Evolutionary conservation across 1,284 basidiomycete genomes (phyloP).

Genomic region (Omphalotus olearius): DNA sequence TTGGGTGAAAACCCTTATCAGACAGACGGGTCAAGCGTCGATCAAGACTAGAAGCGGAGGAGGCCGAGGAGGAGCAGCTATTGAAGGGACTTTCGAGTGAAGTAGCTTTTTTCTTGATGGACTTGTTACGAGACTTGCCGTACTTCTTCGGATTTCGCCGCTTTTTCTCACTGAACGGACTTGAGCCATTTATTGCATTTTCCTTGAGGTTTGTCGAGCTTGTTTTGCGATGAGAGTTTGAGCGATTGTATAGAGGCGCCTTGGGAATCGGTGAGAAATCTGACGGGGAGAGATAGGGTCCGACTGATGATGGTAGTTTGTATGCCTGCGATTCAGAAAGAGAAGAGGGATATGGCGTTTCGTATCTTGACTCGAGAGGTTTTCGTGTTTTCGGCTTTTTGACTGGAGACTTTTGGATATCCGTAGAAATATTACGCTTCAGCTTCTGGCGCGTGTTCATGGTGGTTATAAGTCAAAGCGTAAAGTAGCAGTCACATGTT

Average conservation of each 20-base stretch:
- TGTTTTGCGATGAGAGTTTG: slow-evolving; percentile 3
- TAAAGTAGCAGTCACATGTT: neutral
- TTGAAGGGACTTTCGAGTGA: slow-evolving; percentile 23
- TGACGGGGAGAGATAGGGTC: slow-evolving; percentile 14
- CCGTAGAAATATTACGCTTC: slow-evolving; percentile 14
- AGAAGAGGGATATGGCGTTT: slow-evolving; percentile 15
- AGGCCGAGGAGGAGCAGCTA: slow-evolving; percentile 39
- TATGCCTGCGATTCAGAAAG: slow-evolving; percentile 13
- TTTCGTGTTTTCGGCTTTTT: slow-evolving; percentile 15
- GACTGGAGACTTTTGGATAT: slow-evolving; percentile 6
- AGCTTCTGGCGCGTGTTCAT: slow-evolving; percentile 11
- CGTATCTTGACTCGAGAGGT: slow-evolving; percentile 7
- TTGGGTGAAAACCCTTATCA: slow-evolving; percentile 24
- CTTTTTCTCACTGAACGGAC: slow-evolving; percentile 8
- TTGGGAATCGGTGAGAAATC: slow-evolving; percentile 18
- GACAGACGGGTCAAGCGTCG: slow-evolving; percentile 16
- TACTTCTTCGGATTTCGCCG: slow-evolving; percentile 12
- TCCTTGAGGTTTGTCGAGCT: slow-evolving; percentile 15
- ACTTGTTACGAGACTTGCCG: slow-evolving; percentile 6
- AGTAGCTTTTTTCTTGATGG: neutral
- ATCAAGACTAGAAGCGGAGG: neutral
- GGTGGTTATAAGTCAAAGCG: slow-evolving; percentile 27
- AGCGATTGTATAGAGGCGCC: neutral
- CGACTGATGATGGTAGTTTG: slow-evolving; percentile 19
- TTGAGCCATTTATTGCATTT: slow-evolving; percentile 8